phyloP scores from a whole-genome alignment of 306 rosid species.

The Cajanus cajan region DNA sequence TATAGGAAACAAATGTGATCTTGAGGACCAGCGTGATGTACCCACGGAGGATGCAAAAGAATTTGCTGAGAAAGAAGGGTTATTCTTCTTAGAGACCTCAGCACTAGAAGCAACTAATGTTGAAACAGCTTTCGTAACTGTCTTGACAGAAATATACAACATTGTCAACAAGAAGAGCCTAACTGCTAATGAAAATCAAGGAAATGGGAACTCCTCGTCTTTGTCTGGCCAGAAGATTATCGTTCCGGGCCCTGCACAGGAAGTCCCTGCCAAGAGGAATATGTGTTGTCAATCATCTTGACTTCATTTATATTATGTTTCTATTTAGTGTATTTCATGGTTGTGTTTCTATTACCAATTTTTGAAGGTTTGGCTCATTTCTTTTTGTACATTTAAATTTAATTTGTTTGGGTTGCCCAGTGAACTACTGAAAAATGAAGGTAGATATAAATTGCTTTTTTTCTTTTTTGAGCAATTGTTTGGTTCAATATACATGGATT shows the following conservation, averaged over 20 bases:
- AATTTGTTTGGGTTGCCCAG: slow-evolving; percentile 45
- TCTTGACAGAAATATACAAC: slow-evolving; percentile 88
- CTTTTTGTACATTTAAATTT: slow-evolving; percentile 48
- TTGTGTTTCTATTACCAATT: slow-evolving; percentile 42
- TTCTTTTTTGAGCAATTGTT: not conserved
- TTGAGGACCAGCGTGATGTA: slow-evolving; percentile 78
- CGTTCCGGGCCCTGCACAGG: slow-evolving; percentile 84
- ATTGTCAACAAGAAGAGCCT: slow-evolving; percentile 74
- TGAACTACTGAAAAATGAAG: slow-evolving; percentile 30
- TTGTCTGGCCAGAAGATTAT: slow-evolving; percentile 78
- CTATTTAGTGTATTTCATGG: slow-evolving; percentile 29
- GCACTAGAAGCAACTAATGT: slow-evolving; percentile 89
- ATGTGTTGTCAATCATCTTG: slow-evolving; percentile 66
- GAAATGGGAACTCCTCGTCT: slow-evolving; percentile 66
- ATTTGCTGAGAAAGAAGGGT: slow-evolving; percentile 91
- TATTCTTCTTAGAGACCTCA: slow-evolving; percentile 91
- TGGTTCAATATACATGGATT: not conserved
- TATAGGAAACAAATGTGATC: slow-evolving; percentile 87
- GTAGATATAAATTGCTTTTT: slow-evolving; percentile 9
- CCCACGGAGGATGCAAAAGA: slow-evolving; percentile 89
- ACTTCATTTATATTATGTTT: slow-evolving; percentile 24
- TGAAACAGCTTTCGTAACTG: slow-evolving; percentile 79
- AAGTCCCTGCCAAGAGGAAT: slow-evolving; percentile 65
- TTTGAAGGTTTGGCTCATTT: slow-evolving; percentile 53
- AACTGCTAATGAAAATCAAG: slow-evolving; percentile 64